Evolutionary conservation across 148 eudicot genomes (phyloP).

Genomic region (Limonium bicolor): DNA sequence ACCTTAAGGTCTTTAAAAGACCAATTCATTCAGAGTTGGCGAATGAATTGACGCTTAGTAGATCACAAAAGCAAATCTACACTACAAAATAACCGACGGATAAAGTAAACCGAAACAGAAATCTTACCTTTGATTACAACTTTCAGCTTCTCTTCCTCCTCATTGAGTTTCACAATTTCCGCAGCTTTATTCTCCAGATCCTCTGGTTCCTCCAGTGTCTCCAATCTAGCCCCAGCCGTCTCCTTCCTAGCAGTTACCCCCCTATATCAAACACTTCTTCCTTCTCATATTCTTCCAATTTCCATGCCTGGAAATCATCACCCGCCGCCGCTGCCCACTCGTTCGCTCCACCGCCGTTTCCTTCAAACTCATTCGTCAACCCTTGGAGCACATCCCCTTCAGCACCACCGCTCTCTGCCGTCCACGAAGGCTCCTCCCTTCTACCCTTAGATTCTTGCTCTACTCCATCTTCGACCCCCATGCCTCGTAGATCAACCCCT

Average conservation of each 20-base stretch:
- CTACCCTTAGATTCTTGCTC: no score
- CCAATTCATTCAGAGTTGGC: no score
- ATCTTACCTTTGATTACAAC: conserved; percentile 39
- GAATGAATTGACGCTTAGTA: no score
- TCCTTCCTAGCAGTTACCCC: no score
- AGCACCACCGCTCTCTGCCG: not conserved
- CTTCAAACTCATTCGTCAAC: conserved; percentile 5
- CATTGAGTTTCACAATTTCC: conserved; percentile 25
- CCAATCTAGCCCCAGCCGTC: not conserved
- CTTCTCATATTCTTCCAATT: conserved; percentile 17
- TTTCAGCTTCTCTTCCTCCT: conserved; percentile 36
- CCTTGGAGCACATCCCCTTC: conserved; percentile 17
- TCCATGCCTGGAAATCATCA: conserved; percentile 22
- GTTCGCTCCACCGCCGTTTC: conserved; percentile 5
- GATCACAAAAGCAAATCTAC: no score
- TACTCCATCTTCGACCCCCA: not conserved
- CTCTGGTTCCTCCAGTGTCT: conserved; percentile 2
- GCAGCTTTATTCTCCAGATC: conserved; percentile 14
- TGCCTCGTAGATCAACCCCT: conserved; percentile 1
- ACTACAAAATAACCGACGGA: no score
- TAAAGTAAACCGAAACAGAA: no score
- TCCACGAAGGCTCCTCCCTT: conserved; percentile 9
- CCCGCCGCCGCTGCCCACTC: conserved; percentile 12
- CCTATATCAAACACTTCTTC: conserved; percentile 27
- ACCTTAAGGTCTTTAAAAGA: no score